Percentiles rank a stretch among this genome's conserved stretches.
These are phyloP conservation scores for Hortaea werneckii DNA, from an alignment of 2,329 filamentous ascomycete species.

Conservation along the genomic window DNA sequence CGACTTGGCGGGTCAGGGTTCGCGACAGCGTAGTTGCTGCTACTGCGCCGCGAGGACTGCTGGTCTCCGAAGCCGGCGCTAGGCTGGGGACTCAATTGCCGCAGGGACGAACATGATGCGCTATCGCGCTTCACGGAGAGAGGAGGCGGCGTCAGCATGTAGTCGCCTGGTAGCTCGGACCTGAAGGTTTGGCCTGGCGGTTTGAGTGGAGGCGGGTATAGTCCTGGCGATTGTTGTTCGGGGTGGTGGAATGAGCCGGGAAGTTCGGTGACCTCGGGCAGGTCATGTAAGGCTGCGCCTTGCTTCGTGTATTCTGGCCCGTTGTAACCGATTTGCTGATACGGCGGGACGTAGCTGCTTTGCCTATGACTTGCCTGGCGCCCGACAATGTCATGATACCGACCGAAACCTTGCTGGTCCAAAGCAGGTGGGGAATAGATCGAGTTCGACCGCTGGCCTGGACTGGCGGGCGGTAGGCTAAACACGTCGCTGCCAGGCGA, in stretches of 20 bases:
- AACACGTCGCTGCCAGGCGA: constrained; percentile 4
- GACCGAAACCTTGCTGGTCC: constrained; percentile 19
- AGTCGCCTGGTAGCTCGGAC: constrained; percentile 21
- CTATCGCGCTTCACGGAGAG: neutral
- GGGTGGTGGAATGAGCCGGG: constrained; percentile 32
- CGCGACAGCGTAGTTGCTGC: constrained; percentile 1
- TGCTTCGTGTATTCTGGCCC: constrained; percentile 14
- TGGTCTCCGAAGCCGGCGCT: neutral
- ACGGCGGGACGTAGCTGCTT: constrained; percentile 13
- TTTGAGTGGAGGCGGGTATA: constrained; percentile 14
- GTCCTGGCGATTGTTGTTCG: constrained; percentile 16
- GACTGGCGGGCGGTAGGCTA: constrained; percentile 8
- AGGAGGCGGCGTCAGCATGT: constrained; percentile 7
- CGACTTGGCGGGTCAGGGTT: constrained; percentile 5
- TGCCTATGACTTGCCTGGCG: constrained; percentile 3
- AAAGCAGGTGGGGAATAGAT: constrained; percentile 4
- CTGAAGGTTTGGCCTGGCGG: constrained; percentile 12
- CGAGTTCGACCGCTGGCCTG: constrained; percentile 4
- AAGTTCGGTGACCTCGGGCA: constrained; percentile 29
- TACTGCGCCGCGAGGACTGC: constrained; percentile 1
- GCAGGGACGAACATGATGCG: neutral
- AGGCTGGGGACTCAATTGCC: constrained; percentile 6
- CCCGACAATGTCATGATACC: constrained; percentile 19
- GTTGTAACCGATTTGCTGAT: constrained; percentile 18
- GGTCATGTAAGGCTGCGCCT: constrained; percentile 11